Evolutionary conservation across 1,139 yeast species (phyloP), one percentile per base, ranked within the genome.

Genomic region (Zygosaccharomyces pseudobailii): DNA sequence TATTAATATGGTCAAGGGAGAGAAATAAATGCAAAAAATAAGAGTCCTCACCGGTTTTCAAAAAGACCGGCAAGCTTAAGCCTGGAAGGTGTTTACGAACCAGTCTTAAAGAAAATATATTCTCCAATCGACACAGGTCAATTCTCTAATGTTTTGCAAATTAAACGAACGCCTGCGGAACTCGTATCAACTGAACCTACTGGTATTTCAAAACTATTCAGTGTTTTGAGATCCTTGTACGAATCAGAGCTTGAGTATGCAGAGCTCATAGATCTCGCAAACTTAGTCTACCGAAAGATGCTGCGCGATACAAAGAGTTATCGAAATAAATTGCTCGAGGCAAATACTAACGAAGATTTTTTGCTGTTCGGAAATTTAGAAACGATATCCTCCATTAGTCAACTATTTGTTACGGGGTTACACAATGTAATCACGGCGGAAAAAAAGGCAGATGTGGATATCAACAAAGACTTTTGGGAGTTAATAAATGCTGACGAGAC

Each of bases 311-410:
- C 61, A 17, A 53, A 49, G 32, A 58, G 54, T 36, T 58, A 59
- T 43, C 59, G 52, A 34, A 51, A 60, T 41, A 60, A 58, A 20
- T 40, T 68, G 3, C 31, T 61, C 6, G 47, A 48, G 5, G 35
- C 40, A 7, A 55, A 52, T 22, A 46, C 60, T 0, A 52, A 52
- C 13, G 69, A 68, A 23, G 71, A 69, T 45, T 34, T 62, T 2
- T 42, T 60, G 5, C 49, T 71, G 3, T 70, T 71, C 55, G 71
- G 72, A 3, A 69, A 70, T 46, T 47, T 70, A 22, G 69, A 62
- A 10, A 64, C 72, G 1, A 62, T 71, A 6, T 46, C 63, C 4
- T 66, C 68, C 1, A 50, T 71, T 10, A 66, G 70, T 47, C 50
- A 53, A 9, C 45, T 64, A 5, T 57, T 70, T 17, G 36, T 59